Evolutionary conservation across 768 basidiomycete species (phyloP), one percentile per base, ranked within the genome.

Genomic region (Naganishia vaughanmartiniae): DNA sequence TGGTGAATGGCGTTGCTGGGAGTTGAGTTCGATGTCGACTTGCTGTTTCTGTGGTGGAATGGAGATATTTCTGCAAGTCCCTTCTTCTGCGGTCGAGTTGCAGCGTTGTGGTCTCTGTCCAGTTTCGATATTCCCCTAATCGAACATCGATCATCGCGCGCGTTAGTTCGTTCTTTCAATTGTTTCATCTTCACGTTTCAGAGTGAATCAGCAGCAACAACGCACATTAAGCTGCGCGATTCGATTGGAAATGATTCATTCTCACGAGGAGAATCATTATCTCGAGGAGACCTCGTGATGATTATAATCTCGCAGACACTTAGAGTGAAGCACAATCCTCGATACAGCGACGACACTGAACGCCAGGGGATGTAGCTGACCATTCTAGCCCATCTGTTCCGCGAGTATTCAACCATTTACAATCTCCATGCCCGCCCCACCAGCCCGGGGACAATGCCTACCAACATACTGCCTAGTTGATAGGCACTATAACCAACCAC

Each of bases 401-500:
- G 2, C 19, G 19, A 51, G 10, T 7, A 26, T 51, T 4, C 21
- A 26, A 21, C 48, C 48, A n/a, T 51, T 26, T 51, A 51, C 12
- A 6, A 24, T 3, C 21, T 51, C 12, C 48, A n/a, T n/a, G 36
- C 34, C 30, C 60, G 26, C 15, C 60, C 60, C 12, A 28, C 26
- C 24, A 42, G 5, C 24, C 14, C 24, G 1, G 26, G 4, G 60
- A 39, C 39, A 17, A 63, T 3, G 15, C n/a, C 24, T 36, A 63
- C 28, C 3, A 63, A 5, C 60, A 46, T 63, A 17, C 60, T 46
- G 4, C 60, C 42, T 42, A 63, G 4, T 24, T 26, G 28, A 9
- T 19, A 60, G 51, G 19, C 51, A 10, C 58, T 53, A 21, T 65
- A 46, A 19, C 60, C 60, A n/a, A 34, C 63, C 5, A 65, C 69